Conservation (phyloP, 2,329 filamentous ascomycete species). For the Emergomyces africanus region DNA sequence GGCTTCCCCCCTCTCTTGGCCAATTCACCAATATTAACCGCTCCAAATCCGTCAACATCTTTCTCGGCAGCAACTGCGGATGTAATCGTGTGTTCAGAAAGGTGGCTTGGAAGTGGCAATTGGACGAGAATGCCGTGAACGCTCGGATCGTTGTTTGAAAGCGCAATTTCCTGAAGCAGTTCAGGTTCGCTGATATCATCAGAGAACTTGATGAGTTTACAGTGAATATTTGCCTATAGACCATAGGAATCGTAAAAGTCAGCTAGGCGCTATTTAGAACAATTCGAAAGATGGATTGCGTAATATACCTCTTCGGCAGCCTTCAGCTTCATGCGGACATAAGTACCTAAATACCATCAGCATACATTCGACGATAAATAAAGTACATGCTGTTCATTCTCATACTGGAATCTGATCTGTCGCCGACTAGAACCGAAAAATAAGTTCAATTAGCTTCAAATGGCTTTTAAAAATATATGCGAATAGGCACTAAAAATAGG, state of each 20-base stretch:
- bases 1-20: constrained; percentile 88
- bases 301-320: constrained; percentile 75
- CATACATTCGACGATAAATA: constrained; percentile 7
- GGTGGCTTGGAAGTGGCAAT: constrained; percentile 74
- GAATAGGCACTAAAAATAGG: background rate
- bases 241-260: constrained; percentile 4
- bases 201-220: constrained; percentile 72
- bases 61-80: constrained; percentile 87
- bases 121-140: constrained; percentile 93
- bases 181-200: constrained; percentile 73
- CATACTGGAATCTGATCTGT: constrained; percentile 83
- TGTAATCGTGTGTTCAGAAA: constrained; percentile 82
- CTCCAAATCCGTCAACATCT: constrained; percentile 95
- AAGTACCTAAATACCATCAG: constrained; percentile 53
- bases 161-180: constrained; percentile 66
- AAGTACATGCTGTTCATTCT: constrained; percentile 9
- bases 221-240: constrained; percentile 71
- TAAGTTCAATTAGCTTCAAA: constrained; percentile 5
- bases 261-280: background rate
- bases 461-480: background rate
- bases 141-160: constrained; percentile 71
- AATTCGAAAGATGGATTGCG: background rate
- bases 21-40: constrained; percentile 88
- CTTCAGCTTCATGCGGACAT: constrained; percentile 99
- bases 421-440: constrained; percentile 52